Base-by-base conservation (phyloP, 768 basidiomycete genomes). In the Boletellus sp. region DNA sequence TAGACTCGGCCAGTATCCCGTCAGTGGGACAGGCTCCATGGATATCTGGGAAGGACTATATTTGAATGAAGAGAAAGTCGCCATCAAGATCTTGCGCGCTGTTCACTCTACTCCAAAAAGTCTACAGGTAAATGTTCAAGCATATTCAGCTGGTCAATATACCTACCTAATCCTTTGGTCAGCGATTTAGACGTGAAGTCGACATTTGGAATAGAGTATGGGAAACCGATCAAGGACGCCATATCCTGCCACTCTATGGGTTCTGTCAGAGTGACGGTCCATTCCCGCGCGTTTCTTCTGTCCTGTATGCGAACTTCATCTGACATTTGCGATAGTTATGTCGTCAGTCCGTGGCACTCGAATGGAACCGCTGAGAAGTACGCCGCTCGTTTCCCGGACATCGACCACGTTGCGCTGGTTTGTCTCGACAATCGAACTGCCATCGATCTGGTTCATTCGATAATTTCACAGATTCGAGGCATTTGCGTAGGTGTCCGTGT, bases 201-300 rank as follows among this genome's bases (percentile, higher is more conserved):
- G 71, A 73, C 15, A 78, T 81, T 24, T 82, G 80, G 80, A 69
- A 70, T 26, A 68, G 72, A 34, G 68, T 81, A 20, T 82, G 79
- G 79, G 72, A 73, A 47, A 62, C 63, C 12, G 81, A 82, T 50
- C 70, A 66, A 35, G 80, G 80, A 17, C 66, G 64, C 37, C 71
- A 79, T 45, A 77, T 80, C 40, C 69, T 83, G 2, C 81, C 80
- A 1, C 79, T 83, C 48, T 81, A 78, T 52, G 80, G 80, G 1
- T 80, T 77, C 54, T 76, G 77, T 48, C 75, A 76, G 52, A 70
- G 68, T n/a, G 78, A 81, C 52, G 78, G 78, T 0, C 80, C 80
- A 16, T 81, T 77, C 49, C 80, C 80, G 74, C 80, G 55, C 45
- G 74, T 57, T 12, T 20, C 47, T 32, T 28, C 22, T 3, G 7